Conservation (phyloP, 2,329 filamentous ascomycete genomes). For the Conoideocrella luteorostrata region DNA sequence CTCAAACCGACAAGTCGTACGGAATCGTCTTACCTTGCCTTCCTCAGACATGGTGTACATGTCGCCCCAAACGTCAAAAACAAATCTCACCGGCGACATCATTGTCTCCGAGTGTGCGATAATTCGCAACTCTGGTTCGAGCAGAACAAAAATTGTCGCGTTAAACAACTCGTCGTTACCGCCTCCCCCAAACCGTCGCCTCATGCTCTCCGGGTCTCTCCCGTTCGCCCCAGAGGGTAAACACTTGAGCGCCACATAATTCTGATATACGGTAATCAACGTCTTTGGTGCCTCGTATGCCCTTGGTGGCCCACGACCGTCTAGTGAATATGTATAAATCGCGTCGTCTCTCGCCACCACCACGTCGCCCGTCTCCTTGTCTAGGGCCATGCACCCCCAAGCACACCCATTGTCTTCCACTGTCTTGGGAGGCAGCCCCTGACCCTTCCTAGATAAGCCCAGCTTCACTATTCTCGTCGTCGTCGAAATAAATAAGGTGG, state of each 20-base stretch:
- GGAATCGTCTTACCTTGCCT: conserved; percentile 90
- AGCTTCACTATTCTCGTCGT: conserved; percentile 82
- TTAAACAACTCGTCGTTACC: conserved; percentile 72
- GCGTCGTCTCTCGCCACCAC: conserved; percentile 93
- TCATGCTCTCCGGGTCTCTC: conserved; percentile 52
- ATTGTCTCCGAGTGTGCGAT: conserved; percentile 85
- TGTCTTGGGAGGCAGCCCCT: conserved; percentile 80
- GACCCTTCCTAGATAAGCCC: conserved; percentile 78
- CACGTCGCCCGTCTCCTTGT: conserved; percentile 73
- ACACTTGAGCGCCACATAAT: conserved; percentile 83
- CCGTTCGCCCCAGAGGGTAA: conserved; percentile 57
- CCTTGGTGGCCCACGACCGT: conserved; percentile 79
- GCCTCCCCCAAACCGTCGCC: conserved; percentile 65
- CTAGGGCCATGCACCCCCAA: conserved; percentile 90
- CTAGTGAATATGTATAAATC: conserved; percentile 84
- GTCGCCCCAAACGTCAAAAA: conserved; percentile 87
- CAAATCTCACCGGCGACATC: conserved; percentile 68
- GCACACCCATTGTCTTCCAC: conserved; percentile 86
- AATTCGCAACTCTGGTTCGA: conserved; percentile 88
- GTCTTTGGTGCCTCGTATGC: conserved; percentile 90
- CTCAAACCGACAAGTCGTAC: no score
- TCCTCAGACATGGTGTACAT: conserved; percentile 86
- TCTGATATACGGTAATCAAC: conserved; percentile 68
- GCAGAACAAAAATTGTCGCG: conserved; percentile 78
- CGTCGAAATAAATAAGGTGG: conserved; percentile 86